Percentiles rank a stretch among this genome's conserved stretches.
phyloP scores from a whole-genome alignment of 1,139 yeast genomes.

The Pichia sp. region DNA sequence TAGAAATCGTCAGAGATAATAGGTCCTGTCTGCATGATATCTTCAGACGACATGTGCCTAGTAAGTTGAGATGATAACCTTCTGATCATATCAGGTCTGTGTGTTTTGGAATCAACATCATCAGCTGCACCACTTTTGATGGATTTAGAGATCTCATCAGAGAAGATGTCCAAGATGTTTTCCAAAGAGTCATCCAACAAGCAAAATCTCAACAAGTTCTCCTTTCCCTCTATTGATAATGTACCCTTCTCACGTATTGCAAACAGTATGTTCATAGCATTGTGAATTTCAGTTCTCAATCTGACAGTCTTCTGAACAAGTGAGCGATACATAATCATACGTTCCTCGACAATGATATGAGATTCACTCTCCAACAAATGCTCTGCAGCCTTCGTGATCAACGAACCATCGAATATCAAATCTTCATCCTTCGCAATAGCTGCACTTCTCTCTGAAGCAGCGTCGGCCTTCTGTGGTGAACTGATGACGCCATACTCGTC shows the following conservation, averaged over 20 bases:
- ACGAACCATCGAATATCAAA: slow-evolving; percentile 45
- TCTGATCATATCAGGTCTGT: slow-evolving; percentile 22
- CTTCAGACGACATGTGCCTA: slow-evolving; percentile 44
- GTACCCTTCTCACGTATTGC: slow-evolving; percentile 49
- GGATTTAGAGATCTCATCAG: slow-evolving; percentile 21
- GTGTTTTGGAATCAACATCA: not conserved
- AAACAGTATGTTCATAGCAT: slow-evolving; percentile 54
- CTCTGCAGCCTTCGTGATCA: slow-evolving; percentile 61
- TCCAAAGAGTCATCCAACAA: slow-evolving; percentile 64
- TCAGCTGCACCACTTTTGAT: slow-evolving; percentile 1
- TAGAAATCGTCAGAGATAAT: slow-evolving; percentile 40
- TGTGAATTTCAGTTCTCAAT: slow-evolving; percentile 51
- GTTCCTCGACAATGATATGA: slow-evolving; percentile 24
- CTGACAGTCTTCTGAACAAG: slow-evolving; percentile 45
- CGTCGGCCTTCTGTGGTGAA: not conserved
- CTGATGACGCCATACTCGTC: not conserved
- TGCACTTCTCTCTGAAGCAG: slow-evolving; percentile 3
- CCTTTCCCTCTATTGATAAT: slow-evolving; percentile 62
- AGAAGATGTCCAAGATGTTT: slow-evolving; percentile 57
- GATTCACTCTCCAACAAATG: slow-evolving; percentile 34
- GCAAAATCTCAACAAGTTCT: slow-evolving; percentile 59
- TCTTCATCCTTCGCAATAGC: slow-evolving; percentile 31
- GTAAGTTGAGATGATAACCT: slow-evolving; percentile 22
- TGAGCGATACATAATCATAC: slow-evolving; percentile 33
- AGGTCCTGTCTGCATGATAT: slow-evolving; percentile 47